Conservation (phyloP, 73 alveolate genomes). For the Paramecium pentaurelia region DNA sequence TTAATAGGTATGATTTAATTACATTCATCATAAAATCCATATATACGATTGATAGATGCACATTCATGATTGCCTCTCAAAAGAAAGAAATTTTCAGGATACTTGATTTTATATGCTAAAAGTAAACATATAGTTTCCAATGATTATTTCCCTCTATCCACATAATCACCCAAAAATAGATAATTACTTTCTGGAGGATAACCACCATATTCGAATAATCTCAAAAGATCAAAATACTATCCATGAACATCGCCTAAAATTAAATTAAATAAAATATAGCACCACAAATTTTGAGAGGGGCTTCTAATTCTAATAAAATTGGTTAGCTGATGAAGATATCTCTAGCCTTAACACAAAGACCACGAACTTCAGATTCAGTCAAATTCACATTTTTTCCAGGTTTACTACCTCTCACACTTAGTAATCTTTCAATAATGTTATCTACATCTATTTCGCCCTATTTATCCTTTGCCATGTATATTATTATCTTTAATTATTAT, state of each 20-base stretch:
- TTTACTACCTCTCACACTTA: conserved; percentile 87
- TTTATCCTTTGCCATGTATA: background rate
- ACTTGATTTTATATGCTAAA: conserved; percentile 93
- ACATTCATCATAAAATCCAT: conserved; percentile 99
- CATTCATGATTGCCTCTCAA: conserved; percentile 99
- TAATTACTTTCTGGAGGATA: conserved; percentile 97
- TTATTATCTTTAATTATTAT: background rate
- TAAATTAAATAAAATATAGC: background rate
- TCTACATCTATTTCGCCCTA: conserved; percentile 80
- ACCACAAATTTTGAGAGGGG: conserved; percentile 72
- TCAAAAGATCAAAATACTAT: conserved; percentile 87
- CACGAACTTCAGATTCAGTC: conserved; percentile 87
- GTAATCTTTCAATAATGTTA: conserved; percentile 80
- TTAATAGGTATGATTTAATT: conserved; percentile 27
- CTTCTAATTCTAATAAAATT: conserved; percentile 83
- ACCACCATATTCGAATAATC: conserved; percentile 96
- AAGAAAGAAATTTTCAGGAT: conserved; percentile 97
- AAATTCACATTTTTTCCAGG: conserved; percentile 92
- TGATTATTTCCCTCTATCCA: conserved; percentile 92
- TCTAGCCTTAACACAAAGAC: conserved; percentile 81
- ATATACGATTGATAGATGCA: conserved; percentile 97
- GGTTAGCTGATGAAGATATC: conserved; percentile 85
- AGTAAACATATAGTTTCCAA: conserved; percentile 93
- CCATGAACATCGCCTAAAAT: conserved; percentile 92
- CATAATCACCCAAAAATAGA: conserved; percentile 96